Evolutionary conservation across 2,329 filamentous ascomycete species (phyloP), one percentile per base, ranked within the genome.

Genomic region (Arthrobotrys conoides): DNA sequence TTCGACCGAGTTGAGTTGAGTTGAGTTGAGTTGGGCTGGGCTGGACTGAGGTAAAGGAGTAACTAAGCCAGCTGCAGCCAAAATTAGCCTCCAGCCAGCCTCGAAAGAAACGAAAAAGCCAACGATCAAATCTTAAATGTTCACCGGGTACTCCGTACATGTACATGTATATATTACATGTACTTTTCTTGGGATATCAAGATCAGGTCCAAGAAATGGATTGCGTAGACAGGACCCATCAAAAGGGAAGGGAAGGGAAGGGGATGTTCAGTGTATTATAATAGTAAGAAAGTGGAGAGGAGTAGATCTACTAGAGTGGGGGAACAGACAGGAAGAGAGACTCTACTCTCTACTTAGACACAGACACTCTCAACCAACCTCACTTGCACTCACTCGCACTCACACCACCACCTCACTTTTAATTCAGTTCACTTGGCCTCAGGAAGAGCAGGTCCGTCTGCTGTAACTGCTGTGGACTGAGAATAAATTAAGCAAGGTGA

Each of bases 61-160:
- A 57, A 30, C n/a, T 30, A 30, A 57, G 65, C 65, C 18, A 71
- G 57, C 59, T 72, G 69, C 69, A 57, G 69, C 69, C 69, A 46
- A 72, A 71, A 65, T 72, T 72, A 72, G 69, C 59, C 44, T 72
- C 66, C 51, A 33, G 66, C 51, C 49, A 36, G 65, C 20, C 20
- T 9, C 4, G 8, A 12, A 36, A 36, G 9, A 36, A 12, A 61
- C 1, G 9, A 36, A 10, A 36, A 8, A 61, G 41, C 51, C 51
- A 41, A 49, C 18, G 5, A 20, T n/a, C 36, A 36, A 68, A 67
- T 53, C n/a, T 20, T 36, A 30, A 30, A 30, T 30, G 3, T 30
- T 67, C 55, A 48, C 44, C 12, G 16, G 18, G 48, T 51, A 51
- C n/a, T n/a, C n/a, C n/a, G n/a, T n/a, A n/a, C n/a, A n/a, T n/a